Evolutionary conservation across 345 rosid species (phyloP), one percentile per base, ranked within the genome.

Genomic region (Salix brachista): DNA sequence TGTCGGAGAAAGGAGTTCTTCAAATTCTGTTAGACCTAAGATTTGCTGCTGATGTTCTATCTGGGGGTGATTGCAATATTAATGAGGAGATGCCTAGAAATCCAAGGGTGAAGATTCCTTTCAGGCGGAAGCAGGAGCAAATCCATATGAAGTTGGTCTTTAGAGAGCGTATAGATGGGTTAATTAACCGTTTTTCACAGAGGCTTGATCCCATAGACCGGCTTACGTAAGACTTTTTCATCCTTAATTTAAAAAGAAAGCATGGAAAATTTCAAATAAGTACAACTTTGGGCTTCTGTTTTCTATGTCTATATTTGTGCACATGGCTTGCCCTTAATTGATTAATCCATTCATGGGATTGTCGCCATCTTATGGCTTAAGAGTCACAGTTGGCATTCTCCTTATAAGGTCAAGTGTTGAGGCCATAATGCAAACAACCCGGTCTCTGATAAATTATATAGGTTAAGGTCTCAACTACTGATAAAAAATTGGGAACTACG

Each of bases 181-280:
- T 96, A 76, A 86, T 89, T 67, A 79, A 82, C 75, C 77, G 72
- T 68, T 90, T 91, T 76, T 85, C 92, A 21, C 91, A 91, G 80
- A 90, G 90, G 83, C 83, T 96, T 87, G 99, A 96, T 85, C 97
- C 98, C 67, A 96, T 96, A 82, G 99, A 96, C 80, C 92, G 99
- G 99, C 97, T 87, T 54, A 96, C 99, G 98, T 96, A 88, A 89
- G 97, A 78, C 73, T 54, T 69, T 50, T 39, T 71, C 56, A 67
- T 66, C 75, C 75, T 73, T 41, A 62, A 10, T 44, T 17, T 66
- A 67, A 52, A 52, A 71, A 8, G 5, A 28, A 14, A 18, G 61
- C 17, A 21, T 67, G 28, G 28, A 60, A 32, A n/a, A 4, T 44
- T 65, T 12, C 67, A 56, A 69, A 23, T 0, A n/a, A n/a, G 64